Evolutionary conservation across 2,329 filamentous ascomycete genomes (phyloP).

Genomic region (Nemania serpens): DNA sequence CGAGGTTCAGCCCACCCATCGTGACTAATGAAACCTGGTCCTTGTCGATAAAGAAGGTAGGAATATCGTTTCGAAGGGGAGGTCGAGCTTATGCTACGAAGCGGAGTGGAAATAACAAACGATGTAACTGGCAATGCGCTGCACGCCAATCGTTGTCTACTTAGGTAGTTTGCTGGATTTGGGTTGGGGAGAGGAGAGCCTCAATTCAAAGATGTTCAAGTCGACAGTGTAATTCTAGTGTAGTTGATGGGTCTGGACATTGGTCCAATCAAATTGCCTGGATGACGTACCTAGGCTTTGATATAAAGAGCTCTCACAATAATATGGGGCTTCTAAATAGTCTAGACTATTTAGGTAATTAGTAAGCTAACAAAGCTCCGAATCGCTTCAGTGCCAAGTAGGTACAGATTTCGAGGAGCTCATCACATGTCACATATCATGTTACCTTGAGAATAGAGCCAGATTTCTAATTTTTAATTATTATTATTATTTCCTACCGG

Average conservation of each 20-base stretch:
- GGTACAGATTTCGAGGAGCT: neutral
- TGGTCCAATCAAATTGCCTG: slow-evolving; percentile 16
- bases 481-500: slow-evolving; percentile 13
- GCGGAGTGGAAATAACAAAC: neutral
- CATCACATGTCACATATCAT: neutral
- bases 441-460: neutral
- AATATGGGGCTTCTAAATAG: neutral
- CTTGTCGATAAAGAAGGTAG: neutral
- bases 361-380: too few species aligned
- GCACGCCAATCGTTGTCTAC: neutral
- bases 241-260: neutral
- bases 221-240: slow-evolving; percentile 13
- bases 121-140: neutral
- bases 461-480: neutral
- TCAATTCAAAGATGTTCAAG: slow-evolving; percentile 12
- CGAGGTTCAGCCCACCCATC: slow-evolving; percentile 86
- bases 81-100: neutral
- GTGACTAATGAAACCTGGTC: slow-evolving; percentile 29
- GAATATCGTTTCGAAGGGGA: neutral
- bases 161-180: neutral
- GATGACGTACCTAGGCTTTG: slow-evolving; percentile 13
- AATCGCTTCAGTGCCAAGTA: too few species aligned
- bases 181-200: neutral
- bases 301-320: neutral
- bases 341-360: neutral